These are phyloP conservation scores for Sporothrix euskadiensis DNA, from an alignment of 2,329 filamentous ascomycete genomes.

Conservation along the genomic window DNA sequence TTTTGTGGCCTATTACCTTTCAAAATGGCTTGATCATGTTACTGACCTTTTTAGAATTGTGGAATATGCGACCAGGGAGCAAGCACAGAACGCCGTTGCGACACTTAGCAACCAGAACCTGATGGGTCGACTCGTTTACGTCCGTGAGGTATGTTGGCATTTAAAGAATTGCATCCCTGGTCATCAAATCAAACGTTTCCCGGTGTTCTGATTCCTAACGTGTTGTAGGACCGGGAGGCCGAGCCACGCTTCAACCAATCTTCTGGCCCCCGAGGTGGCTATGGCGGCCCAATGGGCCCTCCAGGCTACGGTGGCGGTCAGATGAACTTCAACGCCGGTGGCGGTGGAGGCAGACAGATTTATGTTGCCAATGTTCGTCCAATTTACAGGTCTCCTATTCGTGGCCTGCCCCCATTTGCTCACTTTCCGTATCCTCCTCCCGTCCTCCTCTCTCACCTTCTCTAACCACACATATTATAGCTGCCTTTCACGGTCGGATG, in stretches of 20 bases:
- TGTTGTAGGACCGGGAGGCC: conserved; percentile 82
- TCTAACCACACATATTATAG: conserved; percentile 48
- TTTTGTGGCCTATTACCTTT: neutral
- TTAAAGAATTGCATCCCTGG: neutral
- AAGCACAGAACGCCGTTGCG: conserved; percentile 96
- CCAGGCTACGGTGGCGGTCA: conserved; percentile 38
- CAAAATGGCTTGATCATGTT: neutral
- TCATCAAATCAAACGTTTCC: neutral
- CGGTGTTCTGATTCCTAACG: neutral
- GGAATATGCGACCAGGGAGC: conserved; percentile 99
- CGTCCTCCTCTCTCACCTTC: neutral
- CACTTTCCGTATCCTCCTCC: neutral
- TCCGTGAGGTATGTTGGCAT: conserved; percentile 74
- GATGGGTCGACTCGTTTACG: conserved; percentile 97
- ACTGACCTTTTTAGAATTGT: conserved; percentile 71
- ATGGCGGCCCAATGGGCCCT: conserved; percentile 45
- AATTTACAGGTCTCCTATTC: neutral
- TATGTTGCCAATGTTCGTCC: conserved; percentile 96
- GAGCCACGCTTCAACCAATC: conserved; percentile 92
- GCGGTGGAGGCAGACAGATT: conserved; percentile 76
- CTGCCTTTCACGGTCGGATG: conserved; percentile 96
- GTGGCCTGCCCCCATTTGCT: neutral
- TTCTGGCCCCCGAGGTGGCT: conserved; percentile 60
- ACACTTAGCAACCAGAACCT: conserved; percentile 99
- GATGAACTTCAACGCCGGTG: conserved; percentile 60